Evolutionary conservation across 257 asterid species (phyloP).

Genomic region (Penstemon davidsonii): DNA sequence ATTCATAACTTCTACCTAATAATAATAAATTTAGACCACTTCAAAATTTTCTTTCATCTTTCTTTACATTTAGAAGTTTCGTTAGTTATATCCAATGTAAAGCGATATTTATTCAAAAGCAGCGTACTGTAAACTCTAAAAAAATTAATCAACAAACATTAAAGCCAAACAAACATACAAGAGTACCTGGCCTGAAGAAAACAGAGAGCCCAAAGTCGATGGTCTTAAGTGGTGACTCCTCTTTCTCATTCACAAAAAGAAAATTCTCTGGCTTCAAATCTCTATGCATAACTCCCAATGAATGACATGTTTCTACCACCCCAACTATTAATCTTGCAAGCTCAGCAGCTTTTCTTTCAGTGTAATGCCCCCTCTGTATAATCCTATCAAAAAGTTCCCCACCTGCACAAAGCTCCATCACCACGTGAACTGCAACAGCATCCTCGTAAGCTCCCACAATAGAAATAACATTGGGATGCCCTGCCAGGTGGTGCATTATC

Average conservation of each 20-base stretch:
- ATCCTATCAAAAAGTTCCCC: constrained; percentile 97
- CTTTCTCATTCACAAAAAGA: constrained; percentile 66
- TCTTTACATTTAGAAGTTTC: no score
- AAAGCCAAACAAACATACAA: no score
- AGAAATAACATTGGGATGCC: constrained; percentile 48
- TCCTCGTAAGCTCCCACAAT: constrained; percentile 50
- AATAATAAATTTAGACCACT: background rate
- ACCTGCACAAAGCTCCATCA: constrained; percentile 32
- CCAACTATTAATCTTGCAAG: constrained; percentile 74
- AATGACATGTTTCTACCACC: constrained; percentile 79
- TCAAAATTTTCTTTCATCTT: no score
- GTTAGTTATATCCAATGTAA: no score
- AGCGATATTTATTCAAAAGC: no score
- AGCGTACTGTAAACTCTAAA: no score
- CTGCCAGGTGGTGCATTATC: constrained; percentile 56
- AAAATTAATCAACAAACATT: no score
- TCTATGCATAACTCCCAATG: constrained; percentile 90
- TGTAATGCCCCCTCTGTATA: constrained; percentile 74
- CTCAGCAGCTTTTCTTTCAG: constrained; percentile 78
- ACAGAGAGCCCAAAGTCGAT: constrained; percentile 87
- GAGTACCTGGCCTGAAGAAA: constrained; percentile 61
- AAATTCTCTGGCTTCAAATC: constrained; percentile 94
- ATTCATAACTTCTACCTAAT: background rate
- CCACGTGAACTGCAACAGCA: background rate
- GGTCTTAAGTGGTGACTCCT: constrained; percentile 75